These are phyloP conservation scores for Aureobasidium zeae DNA, from an alignment of 2,329 filamentous ascomycete genomes.

Conservation along the genomic window DNA sequence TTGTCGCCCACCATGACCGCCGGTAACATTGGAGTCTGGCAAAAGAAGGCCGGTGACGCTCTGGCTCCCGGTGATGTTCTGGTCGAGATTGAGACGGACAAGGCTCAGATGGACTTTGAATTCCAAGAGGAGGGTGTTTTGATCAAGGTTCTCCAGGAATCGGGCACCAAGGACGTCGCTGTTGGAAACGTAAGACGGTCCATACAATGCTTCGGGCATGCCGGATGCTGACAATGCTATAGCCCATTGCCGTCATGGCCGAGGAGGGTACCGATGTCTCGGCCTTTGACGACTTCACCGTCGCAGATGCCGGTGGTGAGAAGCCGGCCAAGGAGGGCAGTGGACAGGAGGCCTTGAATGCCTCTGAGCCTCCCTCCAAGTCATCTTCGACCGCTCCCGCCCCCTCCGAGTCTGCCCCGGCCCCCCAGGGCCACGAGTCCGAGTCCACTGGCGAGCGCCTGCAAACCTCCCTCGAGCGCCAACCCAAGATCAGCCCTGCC, in stretches of 20 bases:
- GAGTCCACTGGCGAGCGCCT: conserved; percentile 66
- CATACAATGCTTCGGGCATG: not conserved
- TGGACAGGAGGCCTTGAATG: conserved; percentile 55
- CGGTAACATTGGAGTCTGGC: conserved; percentile 94
- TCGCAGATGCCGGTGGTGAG: conserved; percentile 85
- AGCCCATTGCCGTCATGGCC: conserved; percentile 94
- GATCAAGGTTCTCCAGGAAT: conserved; percentile 87
- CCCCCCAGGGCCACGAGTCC: conserved; percentile 58
- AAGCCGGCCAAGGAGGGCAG: conserved; percentile 53
- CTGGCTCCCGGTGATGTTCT: conserved; percentile 88
- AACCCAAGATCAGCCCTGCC: conserved; percentile 61
- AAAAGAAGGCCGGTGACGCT: conserved; percentile 88
- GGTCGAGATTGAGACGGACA: conserved; percentile 90
- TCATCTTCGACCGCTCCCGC: conserved; percentile 51
- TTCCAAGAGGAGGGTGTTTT: conserved; percentile 97
- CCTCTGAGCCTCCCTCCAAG: conserved; percentile 51
- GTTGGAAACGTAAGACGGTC: conserved; percentile 71
- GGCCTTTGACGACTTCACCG: conserved; percentile 79
- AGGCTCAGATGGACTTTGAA: conserved; percentile 99
- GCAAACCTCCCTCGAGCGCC: conserved; percentile 74
- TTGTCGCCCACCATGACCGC: conserved; percentile 95
- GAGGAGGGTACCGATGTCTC: conserved; percentile 82
- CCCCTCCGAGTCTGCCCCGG: conserved; percentile 38
- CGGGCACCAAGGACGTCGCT: conserved; percentile 84
- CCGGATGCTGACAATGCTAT: conserved; percentile 14